Percentiles rank a stretch among this genome's conserved stretches.
Evolutionary conservation across 352 stramenopile species (phyloP).

Genomic region (Pythium sukuiense): DNA sequence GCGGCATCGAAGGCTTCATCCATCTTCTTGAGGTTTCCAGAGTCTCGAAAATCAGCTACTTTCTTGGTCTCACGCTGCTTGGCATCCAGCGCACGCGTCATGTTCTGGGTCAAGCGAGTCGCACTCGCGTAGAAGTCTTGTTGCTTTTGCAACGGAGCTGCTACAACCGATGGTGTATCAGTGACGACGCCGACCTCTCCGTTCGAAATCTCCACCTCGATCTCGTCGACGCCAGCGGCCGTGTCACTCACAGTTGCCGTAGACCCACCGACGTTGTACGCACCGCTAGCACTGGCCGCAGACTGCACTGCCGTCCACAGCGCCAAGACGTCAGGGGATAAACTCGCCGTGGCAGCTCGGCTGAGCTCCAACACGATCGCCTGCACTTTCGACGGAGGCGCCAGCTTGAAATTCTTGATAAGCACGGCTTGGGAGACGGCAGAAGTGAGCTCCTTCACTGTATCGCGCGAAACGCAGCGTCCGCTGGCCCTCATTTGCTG

Average conservation of each 20-base stretch:
- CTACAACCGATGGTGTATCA: background rate
- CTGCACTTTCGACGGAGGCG: background rate
- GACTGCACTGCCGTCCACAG: background rate
- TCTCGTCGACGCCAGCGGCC: background rate
- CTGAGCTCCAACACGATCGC: conserved; percentile 5
- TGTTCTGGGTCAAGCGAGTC: background rate
- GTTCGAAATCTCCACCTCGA: background rate
- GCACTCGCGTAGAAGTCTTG: conserved; percentile 3
- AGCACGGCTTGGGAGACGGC: background rate
- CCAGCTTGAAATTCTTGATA: background rate
- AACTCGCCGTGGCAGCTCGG: conserved; percentile 7
- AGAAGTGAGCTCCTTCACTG: background rate
- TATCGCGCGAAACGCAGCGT: background rate
- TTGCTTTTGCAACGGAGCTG: background rate
- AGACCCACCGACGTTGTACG: background rate
- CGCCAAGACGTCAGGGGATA: background rate
- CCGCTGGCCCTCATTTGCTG: background rate
- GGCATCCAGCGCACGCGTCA: conserved; percentile 7
- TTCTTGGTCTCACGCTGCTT: conserved; percentile 1
- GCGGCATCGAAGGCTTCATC: conserved; percentile 8
- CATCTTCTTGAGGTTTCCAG: background rate
- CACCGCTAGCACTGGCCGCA: background rate
- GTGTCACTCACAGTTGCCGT: too few species aligned
- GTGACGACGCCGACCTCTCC: background rate
- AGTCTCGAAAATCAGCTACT: background rate